Percentiles rank a stretch among this genome's conserved stretches.
Conservation (phyloP, 2,329 filamentous ascomycete species). For the Fusarium decemcellulare region DNA sequence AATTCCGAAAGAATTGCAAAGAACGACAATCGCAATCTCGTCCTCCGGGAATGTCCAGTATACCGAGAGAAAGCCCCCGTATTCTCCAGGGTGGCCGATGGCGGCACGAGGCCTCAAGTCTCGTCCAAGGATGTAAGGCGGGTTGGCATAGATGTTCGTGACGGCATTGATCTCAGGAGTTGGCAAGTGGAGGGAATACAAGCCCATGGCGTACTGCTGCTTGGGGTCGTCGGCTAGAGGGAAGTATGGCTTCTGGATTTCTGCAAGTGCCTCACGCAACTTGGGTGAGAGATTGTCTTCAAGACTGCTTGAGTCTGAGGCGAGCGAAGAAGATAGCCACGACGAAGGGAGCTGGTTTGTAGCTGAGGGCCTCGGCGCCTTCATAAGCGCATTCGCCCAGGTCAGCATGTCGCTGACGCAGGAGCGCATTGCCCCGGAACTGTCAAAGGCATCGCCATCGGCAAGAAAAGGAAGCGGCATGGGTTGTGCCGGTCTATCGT, state of each 20-base stretch:
- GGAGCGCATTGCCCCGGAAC: slow-evolving; percentile 4
- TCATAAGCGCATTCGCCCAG: slow-evolving; percentile 4
- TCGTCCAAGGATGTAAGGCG: not conserved
- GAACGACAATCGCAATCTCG: slow-evolving; percentile 9
- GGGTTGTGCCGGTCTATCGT: not conserved
- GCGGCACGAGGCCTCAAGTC: not conserved
- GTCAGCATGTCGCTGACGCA: slow-evolving; percentile 9
- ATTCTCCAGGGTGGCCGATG: slow-evolving; percentile 12
- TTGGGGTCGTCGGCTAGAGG: not conserved
- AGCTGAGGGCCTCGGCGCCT: not conserved
- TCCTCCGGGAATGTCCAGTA: slow-evolving; percentile 18
- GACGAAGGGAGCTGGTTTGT: not conserved
- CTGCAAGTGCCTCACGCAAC: not conserved
- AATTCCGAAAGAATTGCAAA: slow-evolving; percentile 6
- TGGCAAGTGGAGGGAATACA: not conserved
- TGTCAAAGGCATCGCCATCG: slow-evolving; percentile 6
- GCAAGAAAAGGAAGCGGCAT: not conserved
- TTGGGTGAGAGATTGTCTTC: not conserved
- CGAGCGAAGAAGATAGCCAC: no score
- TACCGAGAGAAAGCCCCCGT: not conserved
- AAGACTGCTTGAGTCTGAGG: not conserved
- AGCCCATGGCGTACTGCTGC: slow-evolving; percentile 4
- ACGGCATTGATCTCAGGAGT: slow-evolving; percentile 10
- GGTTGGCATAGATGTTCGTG: not conserved
- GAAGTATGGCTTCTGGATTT: not conserved